Base-by-base conservation (phyloP, 2,329 filamentous ascomycete species). In the Neofusicoccum sp. region DNA sequence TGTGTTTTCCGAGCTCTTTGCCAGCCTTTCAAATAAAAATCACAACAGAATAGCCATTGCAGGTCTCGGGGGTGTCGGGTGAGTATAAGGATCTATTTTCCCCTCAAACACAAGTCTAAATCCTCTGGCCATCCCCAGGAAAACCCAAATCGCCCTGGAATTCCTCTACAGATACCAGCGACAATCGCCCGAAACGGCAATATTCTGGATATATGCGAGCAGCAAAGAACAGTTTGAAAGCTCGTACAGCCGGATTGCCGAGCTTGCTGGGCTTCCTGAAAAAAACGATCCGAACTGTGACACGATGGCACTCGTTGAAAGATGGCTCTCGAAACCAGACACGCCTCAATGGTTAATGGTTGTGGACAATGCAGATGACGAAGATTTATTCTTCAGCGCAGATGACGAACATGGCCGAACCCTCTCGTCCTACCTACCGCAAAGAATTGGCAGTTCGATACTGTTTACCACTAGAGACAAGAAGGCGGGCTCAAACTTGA, bases 41-140 rank as follows among this genome's bases (percentile, higher is more conserved):
- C 64, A 63, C 37, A 52, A 28, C 4, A 56, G 66, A 39, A 54
- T 63, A 37, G 67, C 69, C 37, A 49, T 70, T 4, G 64, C 68
- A 59, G 68, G 68, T 34, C 56, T 69, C 31, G 67, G 67, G 12
- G 67, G 67, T 43, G 67, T 66, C n/a, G 66, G 66, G 66, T 66
- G 5, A 65, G 66, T 43, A n/a, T 6, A 37, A 39, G 12, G 14
- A 6, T 43, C 7, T 8, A 43, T 16, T 7, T 43, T 43, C 2
- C 22, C 22, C 22, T 22, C 22, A 22, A 22, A 22, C 22, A 22
- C 22, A 22, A 22, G 22, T 22, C 22, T 22, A 22, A n/a, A n/a
- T 22, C 3, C 3, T 16, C 41, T 43, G 7, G 16, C 41, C n/a
- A n/a, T 12, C 8, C 8, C 4, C 41, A 43, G 41, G 41, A 43